Evolutionary conservation across 2,329 filamentous ascomycete species (phyloP).

Genomic region (Cryphonectria parasitica): DNA sequence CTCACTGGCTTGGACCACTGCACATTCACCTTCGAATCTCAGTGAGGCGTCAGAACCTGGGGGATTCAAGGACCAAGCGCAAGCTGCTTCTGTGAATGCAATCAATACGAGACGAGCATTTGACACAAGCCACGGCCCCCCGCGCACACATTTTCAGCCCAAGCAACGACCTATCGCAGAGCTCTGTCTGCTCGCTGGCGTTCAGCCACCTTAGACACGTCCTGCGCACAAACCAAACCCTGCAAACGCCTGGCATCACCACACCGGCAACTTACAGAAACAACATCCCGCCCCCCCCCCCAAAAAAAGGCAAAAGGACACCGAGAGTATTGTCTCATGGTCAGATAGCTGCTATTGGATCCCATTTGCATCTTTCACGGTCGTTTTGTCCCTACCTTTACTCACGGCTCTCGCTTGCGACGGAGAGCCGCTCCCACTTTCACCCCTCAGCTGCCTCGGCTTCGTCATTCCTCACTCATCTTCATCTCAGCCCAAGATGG

Average conservation of each 20-base stretch:
- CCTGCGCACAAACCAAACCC: constrained; percentile 1
- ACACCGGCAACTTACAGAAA: background rate
- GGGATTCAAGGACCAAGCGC: background rate
- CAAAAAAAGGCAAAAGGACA: background rate
- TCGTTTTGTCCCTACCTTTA: background rate
- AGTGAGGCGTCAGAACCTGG: background rate
- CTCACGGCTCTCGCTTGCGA: constrained; percentile 1
- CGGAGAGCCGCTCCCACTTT: constrained; percentile 1
- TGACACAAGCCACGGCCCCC: background rate
- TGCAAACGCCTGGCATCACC: background rate
- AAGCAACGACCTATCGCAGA: background rate
- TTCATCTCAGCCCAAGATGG: constrained; percentile 22
- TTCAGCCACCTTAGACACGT: background rate
- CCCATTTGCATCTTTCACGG: background rate
- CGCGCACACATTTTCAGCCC: too few species aligned
- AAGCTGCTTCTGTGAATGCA: background rate
- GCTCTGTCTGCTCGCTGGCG: background rate
- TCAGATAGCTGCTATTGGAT: background rate
- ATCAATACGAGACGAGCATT: background rate
- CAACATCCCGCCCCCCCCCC: too few species aligned
- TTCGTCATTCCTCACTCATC: background rate
- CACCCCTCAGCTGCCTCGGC: background rate
- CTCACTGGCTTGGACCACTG: background rate
- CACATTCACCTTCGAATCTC: background rate
- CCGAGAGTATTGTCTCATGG: background rate